Percentiles rank a stretch among this genome's conserved stretches.
Evolutionary conservation across 441 rosid species (phyloP).

Genomic region (Adansonia gregorii): DNA sequence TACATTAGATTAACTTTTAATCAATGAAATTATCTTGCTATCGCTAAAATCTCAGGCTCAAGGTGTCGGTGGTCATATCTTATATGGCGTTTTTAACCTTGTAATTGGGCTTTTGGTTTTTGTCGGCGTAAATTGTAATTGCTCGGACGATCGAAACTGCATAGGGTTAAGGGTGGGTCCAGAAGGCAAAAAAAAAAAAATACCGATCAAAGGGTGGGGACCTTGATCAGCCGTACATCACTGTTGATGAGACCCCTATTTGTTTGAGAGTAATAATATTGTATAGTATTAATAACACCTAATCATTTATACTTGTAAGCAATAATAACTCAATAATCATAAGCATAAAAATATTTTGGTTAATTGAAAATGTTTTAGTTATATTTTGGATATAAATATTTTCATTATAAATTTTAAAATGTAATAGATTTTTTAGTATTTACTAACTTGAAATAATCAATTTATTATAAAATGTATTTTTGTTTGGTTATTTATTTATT

Average conservation of each 20-base stretch:
- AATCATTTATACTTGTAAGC: background rate
- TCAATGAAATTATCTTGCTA: too few species aligned
- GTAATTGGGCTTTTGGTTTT: slow-evolving; percentile 32
- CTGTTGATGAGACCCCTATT: slow-evolving; percentile 16
- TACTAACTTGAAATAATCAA: background rate
- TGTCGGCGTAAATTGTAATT: slow-evolving; percentile 54
- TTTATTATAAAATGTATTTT: background rate
- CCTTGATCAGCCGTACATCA: slow-evolving; percentile 34
- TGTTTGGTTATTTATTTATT: background rate
- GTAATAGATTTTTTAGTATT: background rate
- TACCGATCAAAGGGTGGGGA: slow-evolving; percentile 53
- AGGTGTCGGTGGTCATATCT: slow-evolving; percentile 51
- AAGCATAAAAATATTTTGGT: background rate
- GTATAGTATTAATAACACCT: background rate
- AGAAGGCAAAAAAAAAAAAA: slow-evolving; percentile 24
- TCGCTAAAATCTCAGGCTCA: background rate
- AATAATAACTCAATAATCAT: too few species aligned
- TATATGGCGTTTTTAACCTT: background rate
- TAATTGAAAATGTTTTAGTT: background rate
- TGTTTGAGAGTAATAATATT: background rate
- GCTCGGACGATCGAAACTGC: background rate
- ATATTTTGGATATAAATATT: too few species aligned
- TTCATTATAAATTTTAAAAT: background rate
- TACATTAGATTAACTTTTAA: too few species aligned
- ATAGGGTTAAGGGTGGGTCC: slow-evolving; percentile 36